A percentile compares a stretch with the other conserved stretches of the same genome.
Evolutionary conservation across 805 yeast species (phyloP).

Genomic region (Kodamaea hsintzibuensis): DNA sequence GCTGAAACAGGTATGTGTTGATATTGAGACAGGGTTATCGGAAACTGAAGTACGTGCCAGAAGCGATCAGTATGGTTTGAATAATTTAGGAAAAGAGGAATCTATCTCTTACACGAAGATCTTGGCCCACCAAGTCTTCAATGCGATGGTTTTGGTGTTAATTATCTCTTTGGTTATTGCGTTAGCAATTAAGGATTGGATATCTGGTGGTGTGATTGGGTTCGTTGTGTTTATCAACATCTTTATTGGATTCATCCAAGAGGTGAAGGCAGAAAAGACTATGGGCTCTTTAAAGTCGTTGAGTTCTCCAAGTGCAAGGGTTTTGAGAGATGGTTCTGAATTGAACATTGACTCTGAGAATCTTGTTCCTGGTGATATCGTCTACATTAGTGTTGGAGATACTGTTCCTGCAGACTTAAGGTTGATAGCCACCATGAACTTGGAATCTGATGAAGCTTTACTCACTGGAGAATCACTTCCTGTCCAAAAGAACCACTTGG

Average conservation of each 20-base stretch:
- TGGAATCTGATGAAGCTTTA: constrained; percentile 46
- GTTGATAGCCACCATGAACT: constrained; percentile 33
- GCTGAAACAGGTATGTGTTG: constrained; percentile 15
- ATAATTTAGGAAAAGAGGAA: constrained; percentile 32
- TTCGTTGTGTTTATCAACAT: constrained; percentile 48
- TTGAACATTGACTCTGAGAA: constrained; percentile 40
- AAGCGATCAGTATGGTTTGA: constrained; percentile 13
- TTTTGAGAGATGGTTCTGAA: constrained; percentile 42
- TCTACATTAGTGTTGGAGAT: constrained; percentile 42
- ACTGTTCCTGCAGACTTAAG: constrained; percentile 46
- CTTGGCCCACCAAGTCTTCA: constrained; percentile 38
- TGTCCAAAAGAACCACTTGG: constrained; percentile 31
- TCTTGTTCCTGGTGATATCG: constrained; percentile 47
- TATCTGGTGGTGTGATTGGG: constrained; percentile 47
- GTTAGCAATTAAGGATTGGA: constrained; percentile 40
- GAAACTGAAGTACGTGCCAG: constrained; percentile 7
- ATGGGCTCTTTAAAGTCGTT: constrained; percentile 50
- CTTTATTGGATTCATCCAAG: constrained; percentile 51
- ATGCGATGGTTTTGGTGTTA: constrained; percentile 41
- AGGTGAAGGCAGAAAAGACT: constrained; percentile 50
- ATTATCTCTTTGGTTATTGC: constrained; percentile 40
- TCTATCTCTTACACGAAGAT: constrained; percentile 29
- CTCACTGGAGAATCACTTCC: constrained; percentile 44
- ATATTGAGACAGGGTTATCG: constrained; percentile 17
- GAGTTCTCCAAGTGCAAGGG: constrained; percentile 48